Evolutionary conservation across 768 basidiomycete genomes (phyloP).

Genomic region (Hydnum rufescens): DNA sequence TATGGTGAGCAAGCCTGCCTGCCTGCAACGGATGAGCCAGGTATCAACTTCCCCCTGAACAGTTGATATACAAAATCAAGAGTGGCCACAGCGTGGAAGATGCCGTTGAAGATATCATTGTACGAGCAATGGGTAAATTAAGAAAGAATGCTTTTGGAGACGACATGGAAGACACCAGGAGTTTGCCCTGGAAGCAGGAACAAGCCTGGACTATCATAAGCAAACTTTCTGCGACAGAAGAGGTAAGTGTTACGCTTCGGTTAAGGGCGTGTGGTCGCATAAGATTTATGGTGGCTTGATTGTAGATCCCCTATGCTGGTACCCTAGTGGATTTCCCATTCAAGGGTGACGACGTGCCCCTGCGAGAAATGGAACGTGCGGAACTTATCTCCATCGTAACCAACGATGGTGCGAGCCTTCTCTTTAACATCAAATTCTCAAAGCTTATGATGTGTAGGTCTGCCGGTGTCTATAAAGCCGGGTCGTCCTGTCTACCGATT

Average conservation of each 20-base stretch:
- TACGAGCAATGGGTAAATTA: conserved; percentile 58
- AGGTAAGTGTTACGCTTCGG: conserved; percentile 19
- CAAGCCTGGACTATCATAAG: conserved; percentile 78
- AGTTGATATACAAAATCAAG: conserved; percentile 76
- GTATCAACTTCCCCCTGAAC: background rate
- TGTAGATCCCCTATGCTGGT: conserved; percentile 62
- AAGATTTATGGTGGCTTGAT: background rate
- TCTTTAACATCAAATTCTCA: background rate
- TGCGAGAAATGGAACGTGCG: conserved; percentile 25
- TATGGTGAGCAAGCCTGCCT: conserved; percentile 29
- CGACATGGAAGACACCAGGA: conserved; percentile 72
- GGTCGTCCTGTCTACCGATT: conserved; percentile 80
- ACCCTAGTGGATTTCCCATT: conserved; percentile 52
- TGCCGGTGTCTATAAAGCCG: conserved; percentile 65
- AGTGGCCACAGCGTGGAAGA: conserved; percentile 51
- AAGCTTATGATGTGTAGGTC: conserved; percentile 27
- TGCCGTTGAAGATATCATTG: conserved; percentile 80
- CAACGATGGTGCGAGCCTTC: conserved; percentile 32
- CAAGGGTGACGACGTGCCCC: conserved; percentile 22
- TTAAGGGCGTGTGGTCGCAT: background rate
- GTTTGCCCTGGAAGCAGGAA: conserved; percentile 61
- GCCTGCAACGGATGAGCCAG: background rate
- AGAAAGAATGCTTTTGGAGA: conserved; percentile 88
- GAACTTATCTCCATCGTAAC: conserved; percentile 59
- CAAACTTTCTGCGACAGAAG: conserved; percentile 42